Percentiles rank a stretch among this genome's conserved stretches.
Conservation (phyloP, 2,329 filamentous ascomycete species). For the Pestalotiopsis sp. region DNA sequence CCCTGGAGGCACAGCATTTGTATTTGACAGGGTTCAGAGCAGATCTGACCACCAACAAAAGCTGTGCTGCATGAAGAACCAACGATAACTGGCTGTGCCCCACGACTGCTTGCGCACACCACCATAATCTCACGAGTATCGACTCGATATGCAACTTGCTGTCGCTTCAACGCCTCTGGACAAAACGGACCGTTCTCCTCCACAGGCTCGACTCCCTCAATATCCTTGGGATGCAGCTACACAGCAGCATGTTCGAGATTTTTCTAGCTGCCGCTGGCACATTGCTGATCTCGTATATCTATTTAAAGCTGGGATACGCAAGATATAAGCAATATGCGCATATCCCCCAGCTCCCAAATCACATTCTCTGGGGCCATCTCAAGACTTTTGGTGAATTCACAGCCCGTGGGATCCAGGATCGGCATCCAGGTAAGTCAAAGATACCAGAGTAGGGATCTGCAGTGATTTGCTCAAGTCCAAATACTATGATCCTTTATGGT, state of each 20-base stretch:
- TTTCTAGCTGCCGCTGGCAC: neutral
- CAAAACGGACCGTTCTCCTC: neutral
- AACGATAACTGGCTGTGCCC: neutral
- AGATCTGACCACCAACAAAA: neutral
- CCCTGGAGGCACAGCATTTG: too few species aligned
- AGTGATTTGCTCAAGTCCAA: too few species aligned
- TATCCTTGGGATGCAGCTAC: neutral
- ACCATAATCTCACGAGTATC: too few species aligned
- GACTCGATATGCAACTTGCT: too few species aligned
- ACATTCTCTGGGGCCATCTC: conserved; percentile 3
- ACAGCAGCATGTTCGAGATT: neutral
- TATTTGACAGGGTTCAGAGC: neutral
- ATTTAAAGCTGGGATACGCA: neutral
- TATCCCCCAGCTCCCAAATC: conserved; percentile 1
- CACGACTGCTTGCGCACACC: neutral
- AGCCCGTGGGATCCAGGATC: neutral
- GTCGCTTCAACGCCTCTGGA: neutral
- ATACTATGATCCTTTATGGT: neutral
- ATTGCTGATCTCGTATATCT: neutral
- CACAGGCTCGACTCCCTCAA: neutral
- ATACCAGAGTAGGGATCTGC: neutral
- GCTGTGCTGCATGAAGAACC: neutral
- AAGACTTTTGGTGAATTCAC: neutral
- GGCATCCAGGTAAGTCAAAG: neutral
- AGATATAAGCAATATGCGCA: neutral